These are phyloP conservation scores for Phytophthora pini DNA, from an alignment of 352 stramenopile species.

Conservation along the genomic window DNA sequence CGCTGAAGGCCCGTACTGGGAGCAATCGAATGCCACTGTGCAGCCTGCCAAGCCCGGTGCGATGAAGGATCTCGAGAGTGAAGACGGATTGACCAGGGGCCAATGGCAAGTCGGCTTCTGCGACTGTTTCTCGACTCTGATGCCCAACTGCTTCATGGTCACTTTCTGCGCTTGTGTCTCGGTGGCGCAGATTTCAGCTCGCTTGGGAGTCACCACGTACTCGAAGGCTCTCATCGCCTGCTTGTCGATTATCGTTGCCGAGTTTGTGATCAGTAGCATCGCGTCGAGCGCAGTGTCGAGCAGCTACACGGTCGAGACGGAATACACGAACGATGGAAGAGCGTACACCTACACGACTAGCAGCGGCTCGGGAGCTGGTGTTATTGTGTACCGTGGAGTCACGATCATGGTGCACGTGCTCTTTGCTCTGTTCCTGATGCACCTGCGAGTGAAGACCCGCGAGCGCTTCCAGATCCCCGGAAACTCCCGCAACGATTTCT, in stretches of 20 bases:
- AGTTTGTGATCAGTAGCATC: slow-evolving; percentile 27
- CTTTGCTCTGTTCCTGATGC: slow-evolving; percentile 29
- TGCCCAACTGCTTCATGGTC: slow-evolving; percentile 58
- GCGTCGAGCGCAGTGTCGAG: slow-evolving; percentile 8
- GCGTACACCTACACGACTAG: slow-evolving; percentile 27
- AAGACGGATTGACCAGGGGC: slow-evolving; percentile 21
- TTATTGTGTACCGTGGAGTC: slow-evolving; percentile 24
- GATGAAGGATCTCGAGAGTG: slow-evolving; percentile 27
- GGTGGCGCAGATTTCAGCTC: slow-evolving; percentile 46
- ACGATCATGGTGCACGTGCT: slow-evolving; percentile 23
- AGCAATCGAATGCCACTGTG: slow-evolving; percentile 8
- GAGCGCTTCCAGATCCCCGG: slow-evolving; percentile 52
- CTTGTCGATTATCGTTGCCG: slow-evolving; percentile 24
- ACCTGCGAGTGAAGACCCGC: slow-evolving; percentile 42
- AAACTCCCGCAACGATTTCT: slow-evolving; percentile 37
- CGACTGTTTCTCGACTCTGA: slow-evolving; percentile 48
- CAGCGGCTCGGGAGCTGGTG: slow-evolving; percentile 9
- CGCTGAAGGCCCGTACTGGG: slow-evolving; percentile 26
- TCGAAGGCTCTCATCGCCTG: slow-evolving; percentile 33
- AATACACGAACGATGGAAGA: slow-evolving; percentile 13
- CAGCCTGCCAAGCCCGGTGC: slow-evolving; percentile 1
- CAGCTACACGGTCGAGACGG: slow-evolving; percentile 28
- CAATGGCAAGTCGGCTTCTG: slow-evolving; percentile 42
- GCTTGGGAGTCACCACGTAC: slow-evolving; percentile 48
- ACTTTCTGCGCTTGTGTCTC: slow-evolving; percentile 55